A percentile compares a stretch with the other conserved stretches of the same genome.
Conservation (phyloP, 2,329 filamentous ascomycete species). For the Fusarium odoratissimum region DNA sequence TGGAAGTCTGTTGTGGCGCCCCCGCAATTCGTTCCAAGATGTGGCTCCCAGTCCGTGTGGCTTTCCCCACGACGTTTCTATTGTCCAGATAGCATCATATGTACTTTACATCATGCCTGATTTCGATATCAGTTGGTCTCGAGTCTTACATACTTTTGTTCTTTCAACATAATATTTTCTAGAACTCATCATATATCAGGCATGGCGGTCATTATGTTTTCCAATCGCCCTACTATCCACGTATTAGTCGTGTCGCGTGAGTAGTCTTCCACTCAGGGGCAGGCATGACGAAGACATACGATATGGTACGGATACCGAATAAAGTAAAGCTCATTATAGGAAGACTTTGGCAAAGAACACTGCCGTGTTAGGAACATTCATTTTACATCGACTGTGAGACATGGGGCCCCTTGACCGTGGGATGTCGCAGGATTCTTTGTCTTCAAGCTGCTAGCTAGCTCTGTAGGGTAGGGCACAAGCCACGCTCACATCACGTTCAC, state of each 20-base stretch:
- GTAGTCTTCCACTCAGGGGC: background rate
- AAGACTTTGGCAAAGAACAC: background rate
- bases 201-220: background rate
- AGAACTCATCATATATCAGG: background rate
- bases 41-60: slow-evolving; percentile 27
- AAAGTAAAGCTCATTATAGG: background rate
- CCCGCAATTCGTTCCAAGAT: slow-evolving; percentile 16
- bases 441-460: background rate
- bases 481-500: background rate
- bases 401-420: slow-evolving; percentile 5
- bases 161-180: background rate
- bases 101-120: slow-evolving; percentile 3
- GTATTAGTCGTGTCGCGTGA: slow-evolving; percentile 8
- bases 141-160: too few species aligned
- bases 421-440: slow-evolving; percentile 2
- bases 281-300: background rate
- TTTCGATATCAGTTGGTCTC: background rate
- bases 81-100: background rate
- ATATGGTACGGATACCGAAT: background rate
- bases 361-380: background rate
- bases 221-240: background rate
- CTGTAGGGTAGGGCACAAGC: slow-evolving; percentile 22
- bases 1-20: slow-evolving; percentile 25
- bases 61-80: slow-evolving; percentile 4
- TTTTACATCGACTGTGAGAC: background rate